Evolutionary conservation across 2,329 filamentous ascomycete genomes (phyloP).

Genomic region (Pseudohalonectria lignicola): DNA sequence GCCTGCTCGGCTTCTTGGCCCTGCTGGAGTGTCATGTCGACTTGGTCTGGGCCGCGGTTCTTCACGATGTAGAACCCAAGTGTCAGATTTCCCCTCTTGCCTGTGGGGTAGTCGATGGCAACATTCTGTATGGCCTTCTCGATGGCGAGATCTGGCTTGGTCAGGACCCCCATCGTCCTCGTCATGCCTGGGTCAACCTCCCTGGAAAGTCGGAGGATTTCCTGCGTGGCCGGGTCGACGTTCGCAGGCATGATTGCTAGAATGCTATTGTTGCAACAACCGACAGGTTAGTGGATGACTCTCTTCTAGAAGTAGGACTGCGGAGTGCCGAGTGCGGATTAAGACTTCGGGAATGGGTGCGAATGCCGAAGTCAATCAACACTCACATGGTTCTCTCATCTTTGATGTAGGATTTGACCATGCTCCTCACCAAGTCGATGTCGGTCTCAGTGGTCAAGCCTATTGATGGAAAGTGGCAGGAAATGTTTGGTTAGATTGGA

Average conservation of each 20-base stretch:
- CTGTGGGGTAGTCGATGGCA: conserved; percentile 28
- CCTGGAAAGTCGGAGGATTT: conserved; percentile 24
- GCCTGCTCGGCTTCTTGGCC: conserved; percentile 19
- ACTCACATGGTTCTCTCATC: conserved; percentile 32
- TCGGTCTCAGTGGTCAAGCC: conserved; percentile 32
- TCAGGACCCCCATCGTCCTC: conserved; percentile 38
- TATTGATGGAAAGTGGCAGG: not conserved
- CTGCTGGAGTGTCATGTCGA: conserved; percentile 15
- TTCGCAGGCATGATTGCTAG: conserved; percentile 30
- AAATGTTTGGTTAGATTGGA: no score
- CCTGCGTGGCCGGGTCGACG: conserved; percentile 25
- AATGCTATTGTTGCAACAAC: no score
- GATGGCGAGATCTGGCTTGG: conserved; percentile 46
- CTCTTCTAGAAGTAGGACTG: no score
- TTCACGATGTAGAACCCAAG: conserved; percentile 38
- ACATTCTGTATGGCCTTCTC: conserved; percentile 26
- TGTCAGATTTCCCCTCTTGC: conserved; percentile 26
- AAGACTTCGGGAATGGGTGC: no score
- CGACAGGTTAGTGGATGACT: no score
- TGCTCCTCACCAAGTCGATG: conserved; percentile 29
- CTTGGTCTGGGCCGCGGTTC: conserved; percentile 33
- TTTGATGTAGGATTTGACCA: conserved; percentile 35
- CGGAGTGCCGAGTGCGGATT: no score
- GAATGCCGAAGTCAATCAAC: not conserved
- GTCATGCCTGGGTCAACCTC: conserved; percentile 25